Percentiles rank a stretch among this genome's conserved stretches.
phyloP scores from a whole-genome alignment of 2,329 filamentous ascomycete genomes.

The Scytalidium sp. region DNA sequence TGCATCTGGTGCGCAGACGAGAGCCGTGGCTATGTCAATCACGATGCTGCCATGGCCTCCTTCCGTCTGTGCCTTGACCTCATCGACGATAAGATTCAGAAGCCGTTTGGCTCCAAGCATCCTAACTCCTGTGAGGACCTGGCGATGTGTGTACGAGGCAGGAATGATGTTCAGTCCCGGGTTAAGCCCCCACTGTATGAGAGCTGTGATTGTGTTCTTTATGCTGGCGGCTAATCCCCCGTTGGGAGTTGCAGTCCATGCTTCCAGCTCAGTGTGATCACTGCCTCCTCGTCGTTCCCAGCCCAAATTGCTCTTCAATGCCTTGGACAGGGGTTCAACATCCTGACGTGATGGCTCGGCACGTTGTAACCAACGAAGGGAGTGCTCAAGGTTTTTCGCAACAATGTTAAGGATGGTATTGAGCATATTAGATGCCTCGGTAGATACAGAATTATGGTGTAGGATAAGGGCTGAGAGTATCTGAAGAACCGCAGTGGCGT shows the following conservation, averaged over 20 bases:
- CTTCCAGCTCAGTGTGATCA: constrained; percentile 64
- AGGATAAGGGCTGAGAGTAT: constrained; percentile 71
- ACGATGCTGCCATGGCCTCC: constrained; percentile 56
- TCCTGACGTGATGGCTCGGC: constrained; percentile 66
- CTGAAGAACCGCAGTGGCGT: constrained; percentile 67
- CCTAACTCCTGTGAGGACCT: constrained; percentile 58
- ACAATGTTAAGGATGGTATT: constrained; percentile 69
- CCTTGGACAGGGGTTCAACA: constrained; percentile 65
- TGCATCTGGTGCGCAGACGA: constrained; percentile 65
- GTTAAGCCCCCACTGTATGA: constrained; percentile 66
- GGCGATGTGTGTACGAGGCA: constrained; percentile 69
- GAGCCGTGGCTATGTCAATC: constrained; percentile 66
- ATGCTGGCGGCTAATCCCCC: constrained; percentile 57
- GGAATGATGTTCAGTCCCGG: constrained; percentile 53
- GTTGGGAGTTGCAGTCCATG: constrained; percentile 56
- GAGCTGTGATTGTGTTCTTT: constrained; percentile 56
- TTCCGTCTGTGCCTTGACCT: constrained; percentile 61
- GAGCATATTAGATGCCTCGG: constrained; percentile 68
- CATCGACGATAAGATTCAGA: constrained; percentile 62
- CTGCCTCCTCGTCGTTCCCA: constrained; percentile 60
- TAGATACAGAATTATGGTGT: constrained; percentile 62
- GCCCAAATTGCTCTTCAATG: constrained; percentile 55
- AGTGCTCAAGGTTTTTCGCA: constrained; percentile 65
- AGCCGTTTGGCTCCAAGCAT: constrained; percentile 61
- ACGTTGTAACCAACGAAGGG: constrained; percentile 63